Base-by-base conservation (phyloP, 2,329 filamentous ascomycete species). In the Macrophomina pseudophaseolina region DNA sequence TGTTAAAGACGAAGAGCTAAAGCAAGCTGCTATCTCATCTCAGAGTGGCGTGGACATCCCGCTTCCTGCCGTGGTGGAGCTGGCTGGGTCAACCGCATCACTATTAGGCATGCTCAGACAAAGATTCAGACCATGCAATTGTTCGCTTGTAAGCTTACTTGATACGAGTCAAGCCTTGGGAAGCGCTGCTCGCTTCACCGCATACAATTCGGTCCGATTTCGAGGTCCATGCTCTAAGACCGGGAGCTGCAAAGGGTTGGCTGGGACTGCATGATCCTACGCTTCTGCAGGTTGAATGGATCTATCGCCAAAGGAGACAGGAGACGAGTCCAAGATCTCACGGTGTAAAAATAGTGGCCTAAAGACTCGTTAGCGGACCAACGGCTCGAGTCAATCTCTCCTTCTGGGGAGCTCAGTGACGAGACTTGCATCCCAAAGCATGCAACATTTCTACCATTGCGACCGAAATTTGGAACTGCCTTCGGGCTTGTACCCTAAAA, bases 1-100 rank as follows among this genome's bases (percentile, higher is more conserved):
- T 33, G 49, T 53, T 53, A 53, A 53, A 53, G 49, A 33, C n/a
- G 30, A 51, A 51, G 44, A 7, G 16, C 48, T 44, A 44, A 44
- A 44, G 7, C 48, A 51, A 7, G 48, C 9, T 30, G 18, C 48
- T 51, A 14, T 51, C 28, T 32, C 48, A 51, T 33, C 23, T 49
- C 46, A n/a, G 28, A 11, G n/a, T 53, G 49, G 28, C 30, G 49
- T 12, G 30, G n/a, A 53, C 2, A 16, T 30, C 49, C 28, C 30
- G 49, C 30, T 35, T 53, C 49, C 28, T 16, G 16, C 28, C 5
- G 4, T 11, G 11, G 49, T 33, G 49, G 49, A 30, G 48, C 48
- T 30, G 18, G 18, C 23, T 14, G 48, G 49, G 28, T 53, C 5
- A 53, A n/a, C 11, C 28, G 18, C 33, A 16, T 14, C 8, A 8